A percentile compares a stretch with the other conserved stretches of the same genome.
Conservation (phyloP, 768 basidiomycete species). For the Mycena filopes region DNA sequence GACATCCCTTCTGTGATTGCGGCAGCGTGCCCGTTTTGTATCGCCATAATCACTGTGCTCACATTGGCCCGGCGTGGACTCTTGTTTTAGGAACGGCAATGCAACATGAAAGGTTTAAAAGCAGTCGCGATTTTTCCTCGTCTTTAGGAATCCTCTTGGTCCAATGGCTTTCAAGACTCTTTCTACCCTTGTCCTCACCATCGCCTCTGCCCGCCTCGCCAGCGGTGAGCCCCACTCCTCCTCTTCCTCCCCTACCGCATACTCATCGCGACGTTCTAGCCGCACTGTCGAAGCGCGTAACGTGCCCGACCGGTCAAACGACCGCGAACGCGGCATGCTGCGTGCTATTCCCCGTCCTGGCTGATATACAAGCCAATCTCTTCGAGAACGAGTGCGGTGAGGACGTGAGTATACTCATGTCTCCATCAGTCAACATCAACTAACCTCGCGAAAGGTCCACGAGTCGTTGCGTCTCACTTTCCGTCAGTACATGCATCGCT, state of each 20-base stretch:
- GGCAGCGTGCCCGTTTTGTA: neutral
- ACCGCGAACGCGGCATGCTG: constrained; percentile 32
- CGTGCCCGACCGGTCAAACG: constrained; percentile 26
- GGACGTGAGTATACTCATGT: too few species aligned
- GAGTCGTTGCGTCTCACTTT: constrained; percentile 10
- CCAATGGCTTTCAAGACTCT: constrained; percentile 20
- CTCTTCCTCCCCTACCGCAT: too few species aligned
- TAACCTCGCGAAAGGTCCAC: too few species aligned
- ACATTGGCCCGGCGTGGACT: constrained; percentile 3
- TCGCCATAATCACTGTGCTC: neutral
- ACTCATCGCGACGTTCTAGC: too few species aligned
- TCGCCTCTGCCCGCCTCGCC: constrained; percentile 13
- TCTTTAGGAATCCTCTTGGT: constrained; percentile 5
- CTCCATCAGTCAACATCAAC: too few species aligned
- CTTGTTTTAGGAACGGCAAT: neutral
- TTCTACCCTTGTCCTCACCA: constrained; percentile 7
- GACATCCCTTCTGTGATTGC: constrained; percentile 1
- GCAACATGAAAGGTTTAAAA: neutral
- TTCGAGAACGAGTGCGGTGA: constrained; percentile 2
- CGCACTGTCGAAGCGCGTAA: constrained; percentile 9
- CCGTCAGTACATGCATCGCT: too few species aligned
- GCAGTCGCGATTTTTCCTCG: neutral
- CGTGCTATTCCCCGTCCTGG: constrained; percentile 26
- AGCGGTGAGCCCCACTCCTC: too few species aligned
- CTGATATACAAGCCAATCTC: constrained; percentile 14